A percentile compares a stretch with the other conserved stretches of the same genome.
Conservation (phyloP, 1,284 basidiomycete genomes). For the Exobasidium cylindrosporum region DNA sequence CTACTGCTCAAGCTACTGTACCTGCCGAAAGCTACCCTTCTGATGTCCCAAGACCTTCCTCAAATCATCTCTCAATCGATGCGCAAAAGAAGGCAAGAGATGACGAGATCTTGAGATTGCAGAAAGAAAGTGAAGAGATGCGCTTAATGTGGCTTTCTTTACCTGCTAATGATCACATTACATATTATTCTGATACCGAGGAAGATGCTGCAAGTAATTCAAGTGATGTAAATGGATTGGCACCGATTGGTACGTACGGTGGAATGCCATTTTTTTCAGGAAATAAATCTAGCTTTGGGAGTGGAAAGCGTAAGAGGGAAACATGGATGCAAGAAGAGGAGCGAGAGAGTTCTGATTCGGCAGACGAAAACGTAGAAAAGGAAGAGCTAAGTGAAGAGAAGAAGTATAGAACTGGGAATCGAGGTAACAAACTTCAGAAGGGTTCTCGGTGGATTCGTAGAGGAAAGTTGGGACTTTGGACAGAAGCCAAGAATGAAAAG, state of each 20-base stretch:
- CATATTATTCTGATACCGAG: slow-evolving; percentile 46
- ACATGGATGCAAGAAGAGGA: neutral
- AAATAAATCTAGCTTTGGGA: neutral
- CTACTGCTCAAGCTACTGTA: neutral
- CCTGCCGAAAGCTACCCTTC: neutral
- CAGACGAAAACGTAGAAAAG: slow-evolving; percentile 10
- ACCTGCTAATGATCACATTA: slow-evolving; percentile 41
- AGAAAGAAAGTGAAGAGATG: slow-evolving; percentile 6
- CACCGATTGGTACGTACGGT: neutral
- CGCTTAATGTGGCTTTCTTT: slow-evolving; percentile 20
- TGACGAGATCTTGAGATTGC: neutral
- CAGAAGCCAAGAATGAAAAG: slow-evolving; percentile 45
- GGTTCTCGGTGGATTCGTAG: slow-evolving; percentile 48
- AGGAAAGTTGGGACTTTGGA: slow-evolving; percentile 48
- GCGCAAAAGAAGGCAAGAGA: slow-evolving; percentile 2
- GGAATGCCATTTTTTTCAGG: neutral
- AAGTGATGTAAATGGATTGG: neutral
- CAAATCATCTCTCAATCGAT: neutral
- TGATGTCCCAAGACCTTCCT: neutral
- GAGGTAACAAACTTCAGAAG: slow-evolving; percentile 50
- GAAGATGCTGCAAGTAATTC: slow-evolving; percentile 24
- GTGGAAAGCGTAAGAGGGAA: neutral
- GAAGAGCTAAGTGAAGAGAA: slow-evolving; percentile 10
- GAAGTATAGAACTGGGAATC: slow-evolving; percentile 35
- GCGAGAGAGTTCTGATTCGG: neutral